Base-by-base conservation (phyloP, 495 filamentous ascomycete genomes). In the Penicillium maclennaniae region DNA sequence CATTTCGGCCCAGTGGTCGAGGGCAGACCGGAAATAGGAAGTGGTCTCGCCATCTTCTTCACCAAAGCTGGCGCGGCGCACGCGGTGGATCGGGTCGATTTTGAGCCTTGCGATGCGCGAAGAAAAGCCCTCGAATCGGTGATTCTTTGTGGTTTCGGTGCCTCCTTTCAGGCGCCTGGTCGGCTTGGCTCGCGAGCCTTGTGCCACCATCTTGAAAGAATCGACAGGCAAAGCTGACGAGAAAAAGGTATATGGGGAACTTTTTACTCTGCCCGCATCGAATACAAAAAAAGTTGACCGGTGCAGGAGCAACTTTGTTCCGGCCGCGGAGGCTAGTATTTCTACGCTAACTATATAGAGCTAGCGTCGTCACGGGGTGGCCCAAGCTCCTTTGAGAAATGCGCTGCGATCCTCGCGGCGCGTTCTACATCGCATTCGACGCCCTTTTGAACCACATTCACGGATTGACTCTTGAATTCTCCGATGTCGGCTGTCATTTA, bases 91-190 rank as follows among this genome's bases (percentile, higher is more conserved):
- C 19, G 93, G 92, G 62, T 97, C 92, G 74, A 99, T 87, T 64
- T 83, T 92, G 67, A 97, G 78, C 69, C 93, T 96, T 57, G 91
- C 83, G 65, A 99, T 89, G 66, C 96, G 95, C 68, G 85, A 77
- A 34, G 88, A 91, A 71, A 99, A 99, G 44, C 85, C 83, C 74
- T 99, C 88, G 80, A 90, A 97, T 68, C 87, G 80, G 67, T 96
- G 88, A 27, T 86, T 84, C 59, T 88, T 91, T 56, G 84, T 84
- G 27, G 91, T 87, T 55, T 77, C 74, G 8, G 91, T 96, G 55
- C 82, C 70, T 44, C 58, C 59, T 72, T 87, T 85, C 53, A 77
- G 62, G 36, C 77, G 71, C 70, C 85, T 84, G 48, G 76, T 79
- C 63, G 83, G 75, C 71, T 87, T 88, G 20, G 73, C 69, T 61